Evolutionary conservation across 148 eudicot genomes (phyloP).

Genomic region (Rhododendron mucronatum): DNA sequence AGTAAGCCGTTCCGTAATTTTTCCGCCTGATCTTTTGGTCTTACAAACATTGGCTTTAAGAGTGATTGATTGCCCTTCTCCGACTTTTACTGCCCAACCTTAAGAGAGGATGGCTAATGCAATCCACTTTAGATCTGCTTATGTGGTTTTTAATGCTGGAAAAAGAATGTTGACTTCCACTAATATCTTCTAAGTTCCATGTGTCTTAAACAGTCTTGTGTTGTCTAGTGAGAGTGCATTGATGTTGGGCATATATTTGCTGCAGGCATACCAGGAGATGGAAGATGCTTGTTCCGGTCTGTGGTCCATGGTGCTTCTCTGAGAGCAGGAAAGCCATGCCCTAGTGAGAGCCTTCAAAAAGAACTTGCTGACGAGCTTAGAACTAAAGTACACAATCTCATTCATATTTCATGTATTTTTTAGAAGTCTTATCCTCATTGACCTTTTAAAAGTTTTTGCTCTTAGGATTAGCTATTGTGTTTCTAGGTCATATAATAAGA

Average conservation of each 20-base stretch:
- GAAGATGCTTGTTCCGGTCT: slow-evolving; percentile 81
- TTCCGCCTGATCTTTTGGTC: background rate
- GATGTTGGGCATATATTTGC: background rate
- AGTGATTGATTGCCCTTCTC: background rate
- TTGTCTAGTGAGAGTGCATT: background rate
- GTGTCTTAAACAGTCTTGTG: background rate
- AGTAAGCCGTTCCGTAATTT: background rate
- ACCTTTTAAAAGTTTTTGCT: background rate
- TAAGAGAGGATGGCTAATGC: background rate
- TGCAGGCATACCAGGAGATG: slow-evolving; percentile 84
- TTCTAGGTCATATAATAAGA: background rate
- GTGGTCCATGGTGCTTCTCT: slow-evolving; percentile 73
- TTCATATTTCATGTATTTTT: background rate
- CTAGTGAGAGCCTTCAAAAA: slow-evolving; percentile 53
- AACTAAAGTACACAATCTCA: slow-evolving; percentile 37
- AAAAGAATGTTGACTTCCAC: background rate
- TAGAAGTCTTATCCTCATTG: background rate
- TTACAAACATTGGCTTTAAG: background rate
- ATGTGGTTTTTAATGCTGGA: background rate
- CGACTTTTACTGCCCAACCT: background rate
- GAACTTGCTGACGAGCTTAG: slow-evolving; percentile 83
- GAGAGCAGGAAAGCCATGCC: slow-evolving; percentile 58
- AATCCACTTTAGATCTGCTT: background rate
- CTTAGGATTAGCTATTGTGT: background rate
- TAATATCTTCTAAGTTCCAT: background rate